Base-by-base conservation (phyloP, 805 yeast genomes). In the Kuraishia ogatae region DNA sequence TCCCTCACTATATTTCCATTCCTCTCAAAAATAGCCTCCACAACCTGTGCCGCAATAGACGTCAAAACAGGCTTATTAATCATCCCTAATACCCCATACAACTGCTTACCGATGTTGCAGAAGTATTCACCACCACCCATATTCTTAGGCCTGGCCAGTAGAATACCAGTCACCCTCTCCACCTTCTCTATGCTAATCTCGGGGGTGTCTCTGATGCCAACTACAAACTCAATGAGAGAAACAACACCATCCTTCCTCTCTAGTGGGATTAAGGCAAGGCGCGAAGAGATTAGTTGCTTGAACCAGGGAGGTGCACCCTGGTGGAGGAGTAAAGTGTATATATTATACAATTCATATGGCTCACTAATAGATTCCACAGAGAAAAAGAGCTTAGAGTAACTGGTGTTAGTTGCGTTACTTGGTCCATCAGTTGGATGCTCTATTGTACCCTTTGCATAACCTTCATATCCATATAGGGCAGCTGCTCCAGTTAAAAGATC, bases 161-260 rank as follows among this genome's bases (percentile, higher is more conserved):
- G 66, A 1, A 89, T 75, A 48, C 77, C 78, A n/a, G 87, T 81
- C 1, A 89, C 87, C 56, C 84, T 80, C 26, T 81, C 82, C 51
- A 89, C 74, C 59, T 83, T 86, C 35, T 81, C 82, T n/a, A 83
- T 68, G 58, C 83, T 84, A 15, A 90, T 68, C 13, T 82, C 83
- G 55, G 86, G 93, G 54, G 77, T 75, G 48, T 89, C 96, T 55
- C 97, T 73, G 24, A 88, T 72, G 0, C 96, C 96, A 15, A 87
- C 72, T 0, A 88, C 75, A 58, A 88, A 82, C 66, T 93, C 97
- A 28, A 91, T 75, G 52, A 93, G 68, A 1, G 91, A 77, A 28
- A 80, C 69, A 1, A 94, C 82, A 0, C 98, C 97, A 1, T 68
- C 66, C 1, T 77, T 67, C 23, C 96, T 76, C 49, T 75, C 67